phyloP scores from a whole-genome alignment of 2,329 filamentous ascomycete genomes.

The Penicillium sp. region DNA sequence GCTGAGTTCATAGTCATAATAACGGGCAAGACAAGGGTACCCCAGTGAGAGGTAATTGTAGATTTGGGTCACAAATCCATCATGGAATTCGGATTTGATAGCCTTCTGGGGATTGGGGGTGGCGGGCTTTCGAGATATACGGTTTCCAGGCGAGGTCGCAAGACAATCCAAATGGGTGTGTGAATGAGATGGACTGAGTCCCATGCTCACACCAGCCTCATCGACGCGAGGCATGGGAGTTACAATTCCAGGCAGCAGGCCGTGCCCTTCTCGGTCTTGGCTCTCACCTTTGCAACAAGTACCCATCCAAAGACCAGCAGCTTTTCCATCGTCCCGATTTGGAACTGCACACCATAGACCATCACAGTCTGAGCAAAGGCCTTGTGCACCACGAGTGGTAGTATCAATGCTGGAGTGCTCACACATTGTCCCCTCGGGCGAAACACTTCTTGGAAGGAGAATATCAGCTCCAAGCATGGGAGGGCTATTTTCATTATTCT shows the following conservation, averaged over 20 bases:
- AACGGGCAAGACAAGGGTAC: slow-evolving; percentile 79
- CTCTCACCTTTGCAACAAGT: slow-evolving; percentile 35
- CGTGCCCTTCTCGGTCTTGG: slow-evolving; percentile 11
- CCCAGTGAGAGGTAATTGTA: slow-evolving; percentile 96
- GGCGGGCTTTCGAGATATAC: not conserved
- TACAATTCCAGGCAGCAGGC: slow-evolving; percentile 24
- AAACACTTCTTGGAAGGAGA: slow-evolving; percentile 74
- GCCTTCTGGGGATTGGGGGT: slow-evolving; percentile 39
- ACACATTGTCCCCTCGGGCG: slow-evolving; percentile 79
- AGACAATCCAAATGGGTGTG: slow-evolving; percentile 1
- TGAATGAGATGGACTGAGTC: slow-evolving; percentile 3
- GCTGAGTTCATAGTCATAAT: slow-evolving; percentile 80
- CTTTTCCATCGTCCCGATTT: slow-evolving; percentile 39
- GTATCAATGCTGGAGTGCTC: slow-evolving; percentile 68
- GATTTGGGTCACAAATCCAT: slow-evolving; percentile 87
- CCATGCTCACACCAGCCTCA: slow-evolving; percentile 7
- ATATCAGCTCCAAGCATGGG: slow-evolving; percentile 87
- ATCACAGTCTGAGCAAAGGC: slow-evolving; percentile 55
- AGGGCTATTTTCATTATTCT: slow-evolving; percentile 63
- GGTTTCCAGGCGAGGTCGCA: slow-evolving; percentile 3
- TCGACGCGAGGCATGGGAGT: slow-evolving; percentile 25
- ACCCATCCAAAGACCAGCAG: slow-evolving; percentile 45
- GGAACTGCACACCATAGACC: slow-evolving; percentile 77
- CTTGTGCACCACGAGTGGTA: slow-evolving; percentile 51
- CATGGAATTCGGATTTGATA: slow-evolving; percentile 68